phyloP scores from a whole-genome alignment of 306 rosid species.

The Cicer cuneatum region DNA sequence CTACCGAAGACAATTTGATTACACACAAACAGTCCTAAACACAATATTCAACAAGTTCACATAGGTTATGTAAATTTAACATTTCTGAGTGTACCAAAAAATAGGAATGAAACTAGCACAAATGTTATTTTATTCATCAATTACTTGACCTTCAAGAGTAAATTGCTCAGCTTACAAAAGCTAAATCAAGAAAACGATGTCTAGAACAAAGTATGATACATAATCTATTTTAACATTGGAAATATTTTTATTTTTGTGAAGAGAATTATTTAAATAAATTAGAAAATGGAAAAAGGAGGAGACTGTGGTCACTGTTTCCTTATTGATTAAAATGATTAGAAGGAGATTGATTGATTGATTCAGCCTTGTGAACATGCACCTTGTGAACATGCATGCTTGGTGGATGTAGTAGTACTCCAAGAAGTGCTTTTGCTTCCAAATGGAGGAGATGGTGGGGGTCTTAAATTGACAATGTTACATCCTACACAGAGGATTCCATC shows the following conservation, averaged over 20 bases:
- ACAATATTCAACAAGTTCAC: too few species aligned
- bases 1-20: too few species aligned
- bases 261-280: not conserved
- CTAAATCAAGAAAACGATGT: not conserved
- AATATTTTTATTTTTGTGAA: not conserved
- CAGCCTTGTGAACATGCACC: conserved; percentile 8
- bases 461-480: conserved; percentile 7
- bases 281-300: not conserved
- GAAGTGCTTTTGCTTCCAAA: conserved; percentile 43
- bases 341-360: conserved; percentile 1
- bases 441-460: conserved; percentile 54
- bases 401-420: conserved; percentile 17
- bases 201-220: not conserved
- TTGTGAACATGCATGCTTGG: conserved; percentile 27
- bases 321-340: too few species aligned
- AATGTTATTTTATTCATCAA: too few species aligned
- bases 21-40: too few species aligned
- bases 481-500: conserved; percentile 38
- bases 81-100: too few species aligned
- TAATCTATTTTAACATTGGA: not conserved
- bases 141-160: too few species aligned
- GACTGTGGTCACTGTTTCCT: too few species aligned
- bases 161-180: not conserved
- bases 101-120: too few species aligned
- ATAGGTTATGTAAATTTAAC: too few species aligned